A percentile compares a stretch with the other conserved stretches of the same genome.
These are phyloP conservation scores for Cercophora samala DNA, from an alignment of 495 filamentous ascomycete genomes.

Conservation along the genomic window DNA sequence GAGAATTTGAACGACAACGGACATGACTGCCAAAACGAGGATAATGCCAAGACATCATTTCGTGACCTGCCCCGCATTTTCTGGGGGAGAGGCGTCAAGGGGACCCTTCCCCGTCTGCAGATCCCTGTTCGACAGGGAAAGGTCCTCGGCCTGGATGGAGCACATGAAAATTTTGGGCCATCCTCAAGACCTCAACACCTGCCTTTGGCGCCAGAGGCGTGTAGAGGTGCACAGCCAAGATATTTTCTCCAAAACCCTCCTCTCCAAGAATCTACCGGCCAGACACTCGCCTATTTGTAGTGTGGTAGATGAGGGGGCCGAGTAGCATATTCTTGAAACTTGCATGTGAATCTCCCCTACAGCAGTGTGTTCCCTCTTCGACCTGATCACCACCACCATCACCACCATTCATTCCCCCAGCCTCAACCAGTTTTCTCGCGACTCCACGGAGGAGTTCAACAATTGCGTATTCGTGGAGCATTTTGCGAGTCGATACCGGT, in stretches of 20 bases:
- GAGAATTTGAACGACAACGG: neutral
- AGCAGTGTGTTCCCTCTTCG: neutral
- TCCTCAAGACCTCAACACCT: neutral
- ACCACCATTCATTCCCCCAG: no score
- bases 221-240: neutral
- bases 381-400: neutral
- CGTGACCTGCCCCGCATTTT: constrained; percentile 18
- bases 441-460: neutral
- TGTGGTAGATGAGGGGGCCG: neutral
- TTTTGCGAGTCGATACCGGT: neutral
- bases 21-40: constrained; percentile 31
- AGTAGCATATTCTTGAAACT: neutral
- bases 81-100: constrained; percentile 24
- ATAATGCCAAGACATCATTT: constrained; percentile 19
- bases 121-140: constrained; percentile 18
- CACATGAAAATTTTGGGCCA: constrained; percentile 32
- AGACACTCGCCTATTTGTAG: neutral
- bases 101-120: neutral
- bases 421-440: neutral
- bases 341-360: neutral
- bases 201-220: neutral
- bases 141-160: constrained; percentile 31
- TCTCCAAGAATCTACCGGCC: neutral
- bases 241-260: neutral
- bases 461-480: neutral